phyloP scores from a whole-genome alignment of 2,329 filamentous ascomycete species.

The Colletotrichum sidae region DNA sequence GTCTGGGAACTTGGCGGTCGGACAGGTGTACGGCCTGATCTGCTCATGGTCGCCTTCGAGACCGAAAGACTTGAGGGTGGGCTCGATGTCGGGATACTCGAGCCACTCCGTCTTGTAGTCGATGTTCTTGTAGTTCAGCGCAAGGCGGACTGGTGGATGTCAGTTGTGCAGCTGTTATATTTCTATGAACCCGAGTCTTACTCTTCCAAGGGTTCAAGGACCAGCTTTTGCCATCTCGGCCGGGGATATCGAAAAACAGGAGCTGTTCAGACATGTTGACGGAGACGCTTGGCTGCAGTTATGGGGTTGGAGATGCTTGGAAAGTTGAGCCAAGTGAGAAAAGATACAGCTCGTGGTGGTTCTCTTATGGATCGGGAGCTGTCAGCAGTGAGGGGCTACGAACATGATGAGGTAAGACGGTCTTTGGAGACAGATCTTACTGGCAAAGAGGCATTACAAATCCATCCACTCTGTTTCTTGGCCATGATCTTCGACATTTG shows the following conservation, averaged over 20 bases:
- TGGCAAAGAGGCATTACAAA: too few relatives aligned
- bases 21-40: slow-evolving; percentile 61
- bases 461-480: too few relatives aligned
- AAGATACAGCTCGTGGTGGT: too few relatives aligned
- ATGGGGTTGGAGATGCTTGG: too few relatives aligned
- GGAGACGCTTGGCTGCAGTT: too few relatives aligned
- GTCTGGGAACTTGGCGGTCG: slow-evolving; percentile 65
- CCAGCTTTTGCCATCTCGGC: slow-evolving; percentile 61
- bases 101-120: slow-evolving; percentile 77
- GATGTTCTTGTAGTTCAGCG: slow-evolving; percentile 75
- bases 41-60: slow-evolving; percentile 58
- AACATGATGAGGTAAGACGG: too few relatives aligned
- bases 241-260: slow-evolving; percentile 72
- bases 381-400: too few relatives aligned
- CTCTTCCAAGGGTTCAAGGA: slow-evolving; percentile 80
- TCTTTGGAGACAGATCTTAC: too few relatives aligned
- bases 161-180: slow-evolving; percentile 1
- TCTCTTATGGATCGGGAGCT: too few relatives aligned
- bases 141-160: slow-evolving; percentile 65
- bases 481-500: too few relatives aligned
- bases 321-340: too few relatives aligned
- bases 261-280: slow-evolving; percentile 46
- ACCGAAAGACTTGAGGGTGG: slow-evolving; percentile 59
- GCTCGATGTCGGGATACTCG: slow-evolving; percentile 74
- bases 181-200: slow-evolving; percentile 44